Conservation (phyloP, 2,329 filamentous ascomycete genomes). For the Tolypocladium nubicola region DNA sequence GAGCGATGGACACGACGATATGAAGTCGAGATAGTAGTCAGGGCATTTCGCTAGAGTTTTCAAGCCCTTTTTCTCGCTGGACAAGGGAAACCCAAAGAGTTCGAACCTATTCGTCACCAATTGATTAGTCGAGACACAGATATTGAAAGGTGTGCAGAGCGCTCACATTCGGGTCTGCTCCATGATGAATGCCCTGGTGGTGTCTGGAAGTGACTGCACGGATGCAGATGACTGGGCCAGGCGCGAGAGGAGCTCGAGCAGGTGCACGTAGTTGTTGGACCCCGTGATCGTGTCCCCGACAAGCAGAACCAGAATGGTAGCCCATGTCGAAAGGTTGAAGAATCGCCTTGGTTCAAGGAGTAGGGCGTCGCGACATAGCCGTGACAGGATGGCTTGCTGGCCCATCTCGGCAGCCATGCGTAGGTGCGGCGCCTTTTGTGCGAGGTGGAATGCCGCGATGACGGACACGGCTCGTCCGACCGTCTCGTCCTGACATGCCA, state of each 20-base stretch:
- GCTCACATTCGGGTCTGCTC: constrained; percentile 21
- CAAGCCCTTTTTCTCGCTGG: constrained; percentile 15
- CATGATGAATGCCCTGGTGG: constrained; percentile 14
- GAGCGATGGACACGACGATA: constrained; percentile 5
- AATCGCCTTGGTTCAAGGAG: constrained; percentile 15
- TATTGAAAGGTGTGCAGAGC: too few relatives aligned
- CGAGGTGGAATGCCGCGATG: constrained; percentile 26
- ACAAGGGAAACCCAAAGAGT: constrained; percentile 16
- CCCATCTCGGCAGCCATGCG: constrained; percentile 20
- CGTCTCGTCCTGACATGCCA: constrained; percentile 24
- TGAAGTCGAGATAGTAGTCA: constrained; percentile 16
- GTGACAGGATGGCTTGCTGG: constrained; percentile 23
- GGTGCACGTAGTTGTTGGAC: constrained; percentile 23
- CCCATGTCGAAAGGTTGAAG: constrained; percentile 24
- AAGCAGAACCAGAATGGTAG: constrained; percentile 25
- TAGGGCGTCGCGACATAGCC: constrained; percentile 20
- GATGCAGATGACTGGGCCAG: constrained; percentile 12
- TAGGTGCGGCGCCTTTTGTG: constrained; percentile 18
- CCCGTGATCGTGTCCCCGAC: constrained; percentile 31
- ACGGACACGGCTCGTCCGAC: constrained; percentile 25
- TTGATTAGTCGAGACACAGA: not conserved
- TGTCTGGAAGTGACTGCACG: constrained; percentile 7
- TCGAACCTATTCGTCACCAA: constrained; percentile 13
- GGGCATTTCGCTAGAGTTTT: constrained; percentile 9
- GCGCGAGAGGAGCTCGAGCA: constrained; percentile 24